phyloP scores from a whole-genome alignment of 176 grass and related monocot species.

The Aechmea fasciata region DNA sequence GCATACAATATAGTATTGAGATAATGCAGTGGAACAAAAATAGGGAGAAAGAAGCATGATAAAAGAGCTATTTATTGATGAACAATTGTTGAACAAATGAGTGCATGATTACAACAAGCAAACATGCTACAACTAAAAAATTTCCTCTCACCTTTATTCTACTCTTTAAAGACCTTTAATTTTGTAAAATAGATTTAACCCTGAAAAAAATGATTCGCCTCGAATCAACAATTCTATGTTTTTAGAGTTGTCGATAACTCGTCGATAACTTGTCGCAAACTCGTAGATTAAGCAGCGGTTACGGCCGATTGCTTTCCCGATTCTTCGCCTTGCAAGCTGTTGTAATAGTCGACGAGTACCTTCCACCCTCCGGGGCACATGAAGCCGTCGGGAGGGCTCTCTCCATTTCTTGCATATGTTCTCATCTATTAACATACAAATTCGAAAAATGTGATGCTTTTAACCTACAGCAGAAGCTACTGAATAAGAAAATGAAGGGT shows the following conservation, averaged over 20 bases:
- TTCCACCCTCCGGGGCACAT: constrained; percentile 95
- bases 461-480: neutral
- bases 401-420: constrained; percentile 70
- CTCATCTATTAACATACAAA: constrained; percentile 48
- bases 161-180: neutral
- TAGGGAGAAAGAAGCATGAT: too few relatives aligned
- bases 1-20: too few relatives aligned
- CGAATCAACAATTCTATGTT: neutral
- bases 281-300: constrained; percentile 18
- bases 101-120: neutral
- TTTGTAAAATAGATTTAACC: neutral
- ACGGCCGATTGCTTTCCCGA: constrained; percentile 7
- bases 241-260: neutral
- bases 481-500: neutral
- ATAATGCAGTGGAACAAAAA: too few relatives aligned
- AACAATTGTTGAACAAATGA: neutral
- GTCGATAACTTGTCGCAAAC: neutral
- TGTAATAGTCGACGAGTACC: constrained; percentile 86
- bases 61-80: too few relatives aligned
- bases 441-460: neutral
- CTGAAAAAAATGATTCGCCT: neutral
- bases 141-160: neutral
- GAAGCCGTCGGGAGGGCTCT: constrained; percentile 87
- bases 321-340: constrained; percentile 69
- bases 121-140: neutral